These are phyloP conservation scores for Phoma sp. DNA, from an alignment of 2,329 filamentous ascomycete species.

Conservation along the genomic window DNA sequence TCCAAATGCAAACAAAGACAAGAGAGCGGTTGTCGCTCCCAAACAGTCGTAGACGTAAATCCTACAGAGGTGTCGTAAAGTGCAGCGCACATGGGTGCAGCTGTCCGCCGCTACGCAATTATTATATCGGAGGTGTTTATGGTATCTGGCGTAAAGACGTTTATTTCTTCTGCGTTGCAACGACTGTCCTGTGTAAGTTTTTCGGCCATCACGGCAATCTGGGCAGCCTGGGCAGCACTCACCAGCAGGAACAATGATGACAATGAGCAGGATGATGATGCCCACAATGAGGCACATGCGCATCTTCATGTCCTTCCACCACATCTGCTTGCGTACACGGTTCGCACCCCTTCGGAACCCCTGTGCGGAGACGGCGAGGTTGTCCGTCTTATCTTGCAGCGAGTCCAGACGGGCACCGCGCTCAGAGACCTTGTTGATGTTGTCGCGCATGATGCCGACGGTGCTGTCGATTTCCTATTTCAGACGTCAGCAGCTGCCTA, in stretches of 20 bases:
- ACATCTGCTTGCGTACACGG: slow-evolving; percentile 92
- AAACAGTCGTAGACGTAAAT: slow-evolving; percentile 46
- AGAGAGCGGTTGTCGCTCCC: slow-evolving; percentile 45
- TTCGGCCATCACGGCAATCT: no score
- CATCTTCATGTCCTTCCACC: slow-evolving; percentile 99
- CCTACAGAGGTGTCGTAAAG: slow-evolving; percentile 38
- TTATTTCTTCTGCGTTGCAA: slow-evolving; percentile 34
- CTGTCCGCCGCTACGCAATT: slow-evolving; percentile 32
- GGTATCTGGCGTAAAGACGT: slow-evolving; percentile 32
- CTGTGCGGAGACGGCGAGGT: slow-evolving; percentile 89
- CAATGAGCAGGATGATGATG: slow-evolving; percentile 86
- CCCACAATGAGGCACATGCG: slow-evolving; percentile 92
- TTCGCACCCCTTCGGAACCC: slow-evolving; percentile 97
- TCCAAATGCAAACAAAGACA: slow-evolving; percentile 47
- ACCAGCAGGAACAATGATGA: slow-evolving; percentile 96
- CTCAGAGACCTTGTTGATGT: slow-evolving; percentile 95
- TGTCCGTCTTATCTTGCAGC: slow-evolving; percentile 91
- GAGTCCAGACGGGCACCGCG: slow-evolving; percentile 88
- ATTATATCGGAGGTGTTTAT: slow-evolving; percentile 39
- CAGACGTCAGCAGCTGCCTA: slow-evolving; percentile 8
- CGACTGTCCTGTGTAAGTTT: slow-evolving; percentile 31
- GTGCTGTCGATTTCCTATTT: slow-evolving; percentile 94
- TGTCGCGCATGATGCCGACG: slow-evolving; percentile 93
- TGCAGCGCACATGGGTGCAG: slow-evolving; percentile 35
- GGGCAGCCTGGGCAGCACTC: slow-evolving; percentile 48